Evolutionary conservation across 2,329 filamentous ascomycete species (phyloP), one percentile per base, ranked within the genome.

Genomic region (Sphaceloma murrayae): DNA sequence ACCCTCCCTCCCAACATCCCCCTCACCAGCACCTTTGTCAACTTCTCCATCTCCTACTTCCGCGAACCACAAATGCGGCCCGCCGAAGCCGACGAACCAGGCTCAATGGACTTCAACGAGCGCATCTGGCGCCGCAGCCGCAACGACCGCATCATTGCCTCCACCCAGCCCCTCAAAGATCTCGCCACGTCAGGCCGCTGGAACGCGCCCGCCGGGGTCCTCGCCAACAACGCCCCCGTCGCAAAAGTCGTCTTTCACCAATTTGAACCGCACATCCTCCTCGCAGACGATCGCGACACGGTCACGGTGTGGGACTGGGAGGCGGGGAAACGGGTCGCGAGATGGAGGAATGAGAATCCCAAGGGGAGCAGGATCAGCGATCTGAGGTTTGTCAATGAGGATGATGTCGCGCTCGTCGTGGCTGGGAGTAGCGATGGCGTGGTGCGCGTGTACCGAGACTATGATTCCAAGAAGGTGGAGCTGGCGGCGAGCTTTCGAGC

Each of bases 21-120:
- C 1, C 62, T 98, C 13, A 74, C 75, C 48, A 94, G 87, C 59
- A 80, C 74, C 6, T 94, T 96, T 62, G 72, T 94, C 50, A 85
- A 94, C 51, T 98, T 89, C 88, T 94, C 88, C 3, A 87, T 91
- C 33, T 89, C 79, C 62, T 96, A 98, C 61, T 98, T 96, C 72
- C 85, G 88, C 21, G 88, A 96, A 62, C 91, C 91, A 22, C 91
- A 98, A 63, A 96, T 98, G 91, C 93, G 91, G 59, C 82, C 86
- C 2, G 88, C 84, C 47, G 91, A 98, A 60, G 85, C 88, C 17
- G 91, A 98, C 55, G 91, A 98, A 58, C 91, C 91, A 10, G 91
- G 91, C 24, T 95, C 87, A 57, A 85, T 85, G 11, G 88, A 96
- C 61, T 98, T 96, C 64, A 98, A 98, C 55, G 82, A 91, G 58